Conservation (phyloP, 768 basidiomycete species). For the Multifurca ochricompacta region DNA sequence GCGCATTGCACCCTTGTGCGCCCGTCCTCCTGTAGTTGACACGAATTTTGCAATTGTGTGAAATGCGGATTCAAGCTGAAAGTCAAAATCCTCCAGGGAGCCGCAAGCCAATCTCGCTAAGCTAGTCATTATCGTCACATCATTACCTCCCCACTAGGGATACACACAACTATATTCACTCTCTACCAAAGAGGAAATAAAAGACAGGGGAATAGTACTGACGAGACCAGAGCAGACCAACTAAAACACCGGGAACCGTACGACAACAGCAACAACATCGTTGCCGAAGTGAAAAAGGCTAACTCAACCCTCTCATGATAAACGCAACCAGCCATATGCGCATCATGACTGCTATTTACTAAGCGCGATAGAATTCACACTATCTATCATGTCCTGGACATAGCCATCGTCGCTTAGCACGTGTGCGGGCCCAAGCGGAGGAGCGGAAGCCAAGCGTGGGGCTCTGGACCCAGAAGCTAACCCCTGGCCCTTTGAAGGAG, state of each 20-base stretch:
- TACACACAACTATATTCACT: slow-evolving; percentile 19
- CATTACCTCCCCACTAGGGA: slow-evolving; percentile 1
- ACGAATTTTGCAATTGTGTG: too few relatives aligned
- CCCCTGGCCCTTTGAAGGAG: slow-evolving; percentile 2
- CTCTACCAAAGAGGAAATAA: slow-evolving; percentile 4
- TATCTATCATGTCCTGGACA: slow-evolving; percentile 78
- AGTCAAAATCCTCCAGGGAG: too few relatives aligned
- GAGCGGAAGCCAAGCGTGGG: slow-evolving; percentile 1
- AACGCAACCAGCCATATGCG: slow-evolving; percentile 41
- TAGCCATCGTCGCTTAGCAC: slow-evolving; percentile 44
- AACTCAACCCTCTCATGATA: slow-evolving; percentile 45
- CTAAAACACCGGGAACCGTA: neutral
- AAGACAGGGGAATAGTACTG: slow-evolving; percentile 8
- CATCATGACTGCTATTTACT: slow-evolving; percentile 44
- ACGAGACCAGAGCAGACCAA: neutral
- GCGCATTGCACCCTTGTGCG: too few relatives aligned
- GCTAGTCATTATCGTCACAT: too few relatives aligned
- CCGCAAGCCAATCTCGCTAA: too few relatives aligned
- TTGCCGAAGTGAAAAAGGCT: slow-evolving; percentile 51
- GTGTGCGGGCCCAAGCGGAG: neutral
- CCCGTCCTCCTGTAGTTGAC: too few relatives aligned
- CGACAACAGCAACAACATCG: slow-evolving; percentile 35
- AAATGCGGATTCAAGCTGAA: too few relatives aligned
- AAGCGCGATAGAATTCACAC: slow-evolving; percentile 39
- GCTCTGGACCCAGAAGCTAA: neutral